Base-by-base conservation (phyloP, 2,329 filamentous ascomycete genomes). In the Fusarium sp. region DNA sequence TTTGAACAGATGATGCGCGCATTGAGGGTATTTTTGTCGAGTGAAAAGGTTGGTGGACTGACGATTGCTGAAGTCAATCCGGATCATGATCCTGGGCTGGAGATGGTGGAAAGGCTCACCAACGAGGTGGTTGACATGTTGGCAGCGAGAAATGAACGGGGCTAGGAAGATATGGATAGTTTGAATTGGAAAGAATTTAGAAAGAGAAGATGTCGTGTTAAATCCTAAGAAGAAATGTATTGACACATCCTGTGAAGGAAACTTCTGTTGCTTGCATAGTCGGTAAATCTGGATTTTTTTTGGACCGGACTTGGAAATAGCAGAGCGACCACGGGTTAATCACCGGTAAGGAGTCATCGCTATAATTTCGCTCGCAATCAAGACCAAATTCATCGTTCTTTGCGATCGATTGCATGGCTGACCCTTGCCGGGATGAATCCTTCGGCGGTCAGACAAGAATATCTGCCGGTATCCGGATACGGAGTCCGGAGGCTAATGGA, bases 1-100 rank as follows among this genome's bases (percentile, higher is more conserved):
- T 73, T 72, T 27, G 64, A 69, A 4, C 9, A 53, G 4, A 72
- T 73, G 69, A 74, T 74, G 69, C 56, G 42, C 4, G 68, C 68
- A 1, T 20, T 73, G 23, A 60, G 27, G 2, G 31, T 57, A 2
- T n/a, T 73, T 1, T 16, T 73, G 25, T 10, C 18, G 1, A 65
- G 61, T 18, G 18, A 61, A 1, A 64, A 68, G 13, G 59, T 71
- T 13, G 34, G 27, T 4, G 70, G 68, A 11, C 38, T 73, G 6
- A 65, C 50, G 9, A n/a, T 73, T 20, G 70, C 70, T 0, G 70
- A 71, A 34, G 70, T 73, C 3, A 73, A 73, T 33, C 62, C 70
- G 7, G 70, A 73, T 55, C 68, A 73, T 14, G 68, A 73, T 16
- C 70, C 70, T 6, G 58, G 36, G 8, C 14, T 69, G 31, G 8